Base-by-base conservation (phyloP, 208 protist species). In the Leishmania gerbilli region DNA sequence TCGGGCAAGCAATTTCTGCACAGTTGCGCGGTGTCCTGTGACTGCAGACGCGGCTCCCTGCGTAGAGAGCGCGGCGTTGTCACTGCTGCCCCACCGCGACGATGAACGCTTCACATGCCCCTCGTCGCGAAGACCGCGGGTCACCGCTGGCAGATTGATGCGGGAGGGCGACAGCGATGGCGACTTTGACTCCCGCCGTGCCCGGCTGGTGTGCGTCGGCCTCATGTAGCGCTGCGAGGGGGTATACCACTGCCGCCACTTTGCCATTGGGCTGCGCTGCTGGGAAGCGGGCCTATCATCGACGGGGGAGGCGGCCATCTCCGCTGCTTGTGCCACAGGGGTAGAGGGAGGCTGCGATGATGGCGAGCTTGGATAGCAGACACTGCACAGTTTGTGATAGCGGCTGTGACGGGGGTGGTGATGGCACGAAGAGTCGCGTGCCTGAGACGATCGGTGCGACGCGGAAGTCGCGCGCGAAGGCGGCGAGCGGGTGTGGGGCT, bases 191-290 rank as follows among this genome's bases (percentile, higher is more conserved):
- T 79, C 56, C 19, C 56, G 79, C 34, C 79, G 84, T 79, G 74
- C 60, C 27, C 81, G 37, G 27, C 84, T 88, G 60, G 88, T 79
- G 47, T 86, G 76, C 6, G 85, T 82, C 49, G 89, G 79, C 37
- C 56, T 55, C 84, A 88, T 82, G 78, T 83, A 86, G 31, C 80
- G 79, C 27, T 62, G 71, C 15, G 71, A 64, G 15, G 82, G 64
- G 34, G 53, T 60, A 58, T 77, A 80, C 17, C 51, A 72, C 42
- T 72, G 75, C 9, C 71, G 71, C 53, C 51, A 45, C 34, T 49
- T 1, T 6, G 74, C 2, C 37, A 27, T 82, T 24, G 55, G 31
- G 80, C 79, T 34, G 31, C 71, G 24, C 65, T 19, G 34, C 31
- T 40, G 58, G 24, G n/a, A 51, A 2, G 42, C 42, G 24, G 3